Evolutionary conservation across 345 rosid species (phyloP).

Genomic region (Brassica cretica): DNA sequence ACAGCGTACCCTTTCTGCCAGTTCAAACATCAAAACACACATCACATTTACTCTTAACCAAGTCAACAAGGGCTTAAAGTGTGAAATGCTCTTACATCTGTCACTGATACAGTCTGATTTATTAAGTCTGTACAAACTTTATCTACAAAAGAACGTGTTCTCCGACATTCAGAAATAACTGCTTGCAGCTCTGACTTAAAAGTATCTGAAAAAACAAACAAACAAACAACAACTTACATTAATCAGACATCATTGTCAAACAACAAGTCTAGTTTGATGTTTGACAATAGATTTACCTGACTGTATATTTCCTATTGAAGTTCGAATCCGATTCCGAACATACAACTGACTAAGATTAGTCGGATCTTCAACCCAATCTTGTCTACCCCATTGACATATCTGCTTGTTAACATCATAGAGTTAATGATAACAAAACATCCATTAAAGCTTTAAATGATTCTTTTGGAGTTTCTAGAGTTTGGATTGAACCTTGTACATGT

Average conservation of each 20-base stretch:
- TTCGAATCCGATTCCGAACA: conserved; percentile 84
- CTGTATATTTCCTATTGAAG: conserved; percentile 55
- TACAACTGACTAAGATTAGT: conserved; percentile 67
- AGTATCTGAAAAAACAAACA: conserved; percentile 39
- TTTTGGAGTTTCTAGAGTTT: conserved; percentile 3
- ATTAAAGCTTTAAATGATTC: not conserved
- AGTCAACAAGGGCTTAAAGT: conserved; percentile 6
- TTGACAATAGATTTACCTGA: conserved; percentile 53
- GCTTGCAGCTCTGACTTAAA: conserved; percentile 69
- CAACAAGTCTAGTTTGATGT: not conserved
- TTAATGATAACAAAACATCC: conserved; percentile 4
- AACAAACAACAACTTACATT: conserved; percentile 20
- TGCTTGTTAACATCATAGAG: conserved; percentile 30
- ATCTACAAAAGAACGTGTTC: conserved; percentile 66
- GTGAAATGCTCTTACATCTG: conserved; percentile 54
- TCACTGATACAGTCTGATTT: conserved; percentile 51
- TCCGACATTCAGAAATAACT: conserved; percentile 67
- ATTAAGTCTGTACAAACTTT: conserved; percentile 54
- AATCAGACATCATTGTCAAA: not conserved
- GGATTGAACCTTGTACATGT: conserved; percentile 68
- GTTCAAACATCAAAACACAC: conserved; percentile 12
- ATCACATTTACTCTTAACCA: not conserved
- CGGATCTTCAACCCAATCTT: conserved; percentile 88
- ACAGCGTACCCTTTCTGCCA: conserved; percentile 76
- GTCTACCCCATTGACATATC: conserved; percentile 61